These are phyloP conservation scores for Hibiscus syriacus DNA, from an alignment of 345 rosid species.

Conservation along the genomic window DNA sequence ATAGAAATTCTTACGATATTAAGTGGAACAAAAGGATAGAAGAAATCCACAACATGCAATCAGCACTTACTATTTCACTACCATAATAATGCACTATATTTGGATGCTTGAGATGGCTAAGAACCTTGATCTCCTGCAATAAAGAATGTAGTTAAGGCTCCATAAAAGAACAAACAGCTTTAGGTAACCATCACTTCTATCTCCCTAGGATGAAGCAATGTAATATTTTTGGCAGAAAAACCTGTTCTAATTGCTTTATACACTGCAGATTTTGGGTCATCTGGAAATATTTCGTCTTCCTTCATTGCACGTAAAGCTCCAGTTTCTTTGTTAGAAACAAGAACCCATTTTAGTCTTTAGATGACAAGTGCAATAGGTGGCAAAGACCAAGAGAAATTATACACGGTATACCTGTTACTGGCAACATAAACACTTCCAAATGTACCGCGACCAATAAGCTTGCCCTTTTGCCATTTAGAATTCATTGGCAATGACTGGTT, in stretches of 20 bases:
- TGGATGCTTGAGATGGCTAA: constrained; percentile 84
- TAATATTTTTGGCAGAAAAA: constrained; percentile 16
- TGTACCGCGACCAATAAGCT: constrained; percentile 93
- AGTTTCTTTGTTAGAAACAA: constrained; percentile 51
- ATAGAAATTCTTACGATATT: constrained; percentile 6
- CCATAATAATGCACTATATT: constrained; percentile 97
- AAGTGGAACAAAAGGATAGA: not conserved
- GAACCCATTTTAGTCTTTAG: constrained; percentile 14
- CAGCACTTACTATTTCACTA: constrained; percentile 80
- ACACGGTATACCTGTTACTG: constrained; percentile 51
- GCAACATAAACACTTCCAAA: constrained; percentile 96
- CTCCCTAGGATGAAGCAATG: not conserved
- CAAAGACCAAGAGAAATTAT: constrained; percentile 4
- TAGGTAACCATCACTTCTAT: not conserved
- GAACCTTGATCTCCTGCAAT: constrained; percentile 83
- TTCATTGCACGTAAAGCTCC: constrained; percentile 97
- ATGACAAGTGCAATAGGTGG: constrained; percentile 6
- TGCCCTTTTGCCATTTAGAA: constrained; percentile 81
- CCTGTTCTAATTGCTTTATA: constrained; percentile 69
- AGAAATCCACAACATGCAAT: constrained; percentile 1
- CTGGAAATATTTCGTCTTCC: constrained; percentile 84
- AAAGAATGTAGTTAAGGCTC: constrained; percentile 6
- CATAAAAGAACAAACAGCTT: not conserved
- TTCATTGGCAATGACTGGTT: constrained; percentile 35
- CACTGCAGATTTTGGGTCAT: constrained; percentile 60